These are phyloP conservation scores for Annulohypoxylon nitens DNA, from an alignment of 495 filamentous ascomycete species.

Conservation along the genomic window DNA sequence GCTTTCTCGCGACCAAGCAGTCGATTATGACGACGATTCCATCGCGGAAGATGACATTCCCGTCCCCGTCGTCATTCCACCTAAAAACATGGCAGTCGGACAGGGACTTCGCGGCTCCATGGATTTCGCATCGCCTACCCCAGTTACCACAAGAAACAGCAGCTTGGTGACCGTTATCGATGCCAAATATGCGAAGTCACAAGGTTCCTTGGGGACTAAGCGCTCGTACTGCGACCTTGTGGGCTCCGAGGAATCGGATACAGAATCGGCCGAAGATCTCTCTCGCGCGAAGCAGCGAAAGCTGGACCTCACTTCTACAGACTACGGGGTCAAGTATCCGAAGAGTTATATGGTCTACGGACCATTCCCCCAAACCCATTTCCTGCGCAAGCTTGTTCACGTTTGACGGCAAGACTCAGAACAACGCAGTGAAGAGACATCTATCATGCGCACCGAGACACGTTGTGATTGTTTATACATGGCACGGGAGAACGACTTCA, in stretches of 20 bases:
- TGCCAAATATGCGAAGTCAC: neutral
- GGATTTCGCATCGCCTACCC: neutral
- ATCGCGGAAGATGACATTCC: slow-evolving; percentile 18
- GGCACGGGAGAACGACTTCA: neutral
- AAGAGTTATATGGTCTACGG: neutral
- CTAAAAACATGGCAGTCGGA: slow-evolving; percentile 42
- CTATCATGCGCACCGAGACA: neutral
- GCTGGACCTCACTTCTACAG: neutral
- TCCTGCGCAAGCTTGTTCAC: neutral
- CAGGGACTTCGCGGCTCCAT: neutral
- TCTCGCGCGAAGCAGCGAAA: slow-evolving; percentile 10
- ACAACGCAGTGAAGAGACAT: neutral
- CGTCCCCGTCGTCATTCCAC: slow-evolving; percentile 39
- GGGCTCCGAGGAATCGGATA: neutral
- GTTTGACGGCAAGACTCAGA: neutral
- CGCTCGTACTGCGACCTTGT: slow-evolving; percentile 1
- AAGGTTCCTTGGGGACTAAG: neutral
- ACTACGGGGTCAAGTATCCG: neutral
- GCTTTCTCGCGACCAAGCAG: neutral
- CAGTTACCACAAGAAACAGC: neutral
- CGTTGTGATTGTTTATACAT: neutral
- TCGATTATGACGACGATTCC: neutral
- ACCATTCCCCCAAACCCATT: neutral
- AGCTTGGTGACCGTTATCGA: neutral
- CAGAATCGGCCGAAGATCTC: neutral